Base-by-base conservation (phyloP, 768 basidiomycete genomes). In the Clitopilus passeckerianus region DNA sequence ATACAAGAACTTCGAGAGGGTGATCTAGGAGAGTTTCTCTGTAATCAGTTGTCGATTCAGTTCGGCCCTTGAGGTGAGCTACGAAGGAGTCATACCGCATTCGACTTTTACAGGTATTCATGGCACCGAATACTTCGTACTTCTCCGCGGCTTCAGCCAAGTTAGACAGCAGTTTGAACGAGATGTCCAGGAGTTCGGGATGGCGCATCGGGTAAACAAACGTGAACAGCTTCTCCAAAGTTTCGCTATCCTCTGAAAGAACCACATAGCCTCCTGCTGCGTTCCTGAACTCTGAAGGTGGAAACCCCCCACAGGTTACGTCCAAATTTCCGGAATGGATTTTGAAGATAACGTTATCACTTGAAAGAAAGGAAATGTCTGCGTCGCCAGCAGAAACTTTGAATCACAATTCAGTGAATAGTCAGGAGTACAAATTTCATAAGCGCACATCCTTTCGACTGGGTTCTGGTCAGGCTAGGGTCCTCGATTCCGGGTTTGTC, bases 141-240 rank as follows among this genome's bases (percentile, higher is more conserved):
- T 74, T 72, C 57, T 72, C 71, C 44, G 68, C 70, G 1, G 72
- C 71, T 53, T 72, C 71, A 1, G 70, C 69, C 12, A 74, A 37
- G 3, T 57, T 50, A 0, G 53, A 57, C 18, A 74, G 54, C 1
- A 59, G 35, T 0, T 54, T 56, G 27, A 70, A 69, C 3, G 58
- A 56, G 16, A 64, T 53, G 7, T 60, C 46, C 7, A 66, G 55
- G 30, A 72, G 54, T 6, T 61, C 59, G 0, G 70, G 70, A 30
- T 69, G 66, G n/a, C 64, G 64, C 20, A 57, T 60, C 1, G 70
- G 70, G 30, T 70, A 70, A 0, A 69, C 62, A 53, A 63, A 73
- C 34, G 66, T 65, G 56, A 72, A 72, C 2, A 71, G 64, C 4
- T 70, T 58, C 22, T 68, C 68, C 6, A 73, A 66, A 0, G 66